A percentile compares a stretch with the other conserved stretches of the same genome.
Evolutionary conservation across 169 alveolate genomes (phyloP).

Genomic region (Cryptosporidium viatorum): DNA sequence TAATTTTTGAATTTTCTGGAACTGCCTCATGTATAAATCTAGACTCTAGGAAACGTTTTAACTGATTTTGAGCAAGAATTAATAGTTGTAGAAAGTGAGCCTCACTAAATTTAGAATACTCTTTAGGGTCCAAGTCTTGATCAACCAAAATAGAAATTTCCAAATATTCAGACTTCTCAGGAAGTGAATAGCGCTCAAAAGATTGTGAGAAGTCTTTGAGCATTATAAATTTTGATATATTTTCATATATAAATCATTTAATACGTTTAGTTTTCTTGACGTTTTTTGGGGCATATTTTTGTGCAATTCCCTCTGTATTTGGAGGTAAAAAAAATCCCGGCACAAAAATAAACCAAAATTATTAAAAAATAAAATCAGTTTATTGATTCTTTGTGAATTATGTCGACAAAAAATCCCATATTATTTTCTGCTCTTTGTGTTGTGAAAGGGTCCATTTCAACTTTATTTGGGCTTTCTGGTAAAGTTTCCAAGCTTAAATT

Average conservation of each 20-base stretch:
- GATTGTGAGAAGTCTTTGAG: slow-evolving; percentile 23
- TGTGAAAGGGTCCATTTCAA: slow-evolving; percentile 61
- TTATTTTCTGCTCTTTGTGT: slow-evolving; percentile 56
- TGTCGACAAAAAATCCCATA: slow-evolving; percentile 66
- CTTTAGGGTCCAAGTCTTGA: slow-evolving; percentile 6
- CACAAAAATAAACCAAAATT: background rate
- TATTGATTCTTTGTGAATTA: background rate
- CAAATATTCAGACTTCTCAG: slow-evolving; percentile 20
- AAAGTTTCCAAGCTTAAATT: slow-evolving; percentile 21
- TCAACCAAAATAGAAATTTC: slow-evolving; percentile 2
- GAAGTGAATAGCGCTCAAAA: slow-evolving; percentile 34
- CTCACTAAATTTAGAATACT: background rate
- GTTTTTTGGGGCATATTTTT: slow-evolving; percentile 10
- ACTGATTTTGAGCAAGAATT: background rate
- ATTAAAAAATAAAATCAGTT: background rate
- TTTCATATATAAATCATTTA: background rate
- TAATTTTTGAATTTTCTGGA: slow-evolving; percentile 54
- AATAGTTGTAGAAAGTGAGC: background rate
- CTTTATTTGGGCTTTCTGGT: slow-evolving; percentile 39
- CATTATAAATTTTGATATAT: slow-evolving; percentile 4
- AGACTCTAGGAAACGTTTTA: slow-evolving; percentile 3
- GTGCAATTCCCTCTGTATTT: slow-evolving; percentile 10
- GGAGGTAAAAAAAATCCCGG: slow-evolving; percentile 67
- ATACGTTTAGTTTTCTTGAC: background rate
- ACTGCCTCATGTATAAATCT: slow-evolving; percentile 31